Evolutionary conservation across 1,284 basidiomycete genomes (phyloP).

Genomic region (Cryptococcus maquisensis): DNA sequence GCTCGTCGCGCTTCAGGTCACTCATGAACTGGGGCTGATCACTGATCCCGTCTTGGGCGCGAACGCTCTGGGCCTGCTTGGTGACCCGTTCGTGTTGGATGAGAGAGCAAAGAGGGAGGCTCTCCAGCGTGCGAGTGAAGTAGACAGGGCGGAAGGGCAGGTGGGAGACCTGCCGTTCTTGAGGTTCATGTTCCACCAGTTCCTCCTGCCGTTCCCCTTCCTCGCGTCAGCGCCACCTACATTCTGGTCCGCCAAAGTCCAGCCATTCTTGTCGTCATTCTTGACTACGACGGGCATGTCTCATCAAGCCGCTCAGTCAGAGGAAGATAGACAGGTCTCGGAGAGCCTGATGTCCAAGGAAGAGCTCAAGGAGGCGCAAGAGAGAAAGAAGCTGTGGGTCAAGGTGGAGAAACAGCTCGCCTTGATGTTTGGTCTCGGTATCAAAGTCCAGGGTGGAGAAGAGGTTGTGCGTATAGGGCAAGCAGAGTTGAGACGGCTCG

Average conservation of each 20-base stretch:
- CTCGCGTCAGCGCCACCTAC: constrained; percentile 75
- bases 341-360: constrained; percentile 47
- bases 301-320: constrained; percentile 38
- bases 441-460: constrained; percentile 74
- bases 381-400: constrained; percentile 59
- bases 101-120: constrained; percentile 54
- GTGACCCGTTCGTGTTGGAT: constrained; percentile 73
- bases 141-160: constrained; percentile 20
- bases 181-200: constrained; percentile 82
- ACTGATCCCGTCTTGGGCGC: constrained; percentile 57
- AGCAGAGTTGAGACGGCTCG: constrained; percentile 69
- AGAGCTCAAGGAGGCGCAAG: constrained; percentile 56
- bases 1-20: constrained; percentile 80
- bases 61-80: constrained; percentile 78
- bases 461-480: constrained; percentile 83
- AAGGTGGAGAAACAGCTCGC: constrained; percentile 79
- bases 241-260: constrained; percentile 88
- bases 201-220: constrained; percentile 88
- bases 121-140: constrained; percentile 19
- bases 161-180: constrained; percentile 73
- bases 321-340: constrained; percentile 27
- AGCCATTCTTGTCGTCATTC: constrained; percentile 81
- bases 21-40: constrained; percentile 67
- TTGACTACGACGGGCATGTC: constrained; percentile 58
- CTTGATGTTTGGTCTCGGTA: constrained; percentile 72